phyloP scores from a whole-genome alignment of 1,284 basidiomycete genomes.

The Ceratobasidium papillatum region DNA sequence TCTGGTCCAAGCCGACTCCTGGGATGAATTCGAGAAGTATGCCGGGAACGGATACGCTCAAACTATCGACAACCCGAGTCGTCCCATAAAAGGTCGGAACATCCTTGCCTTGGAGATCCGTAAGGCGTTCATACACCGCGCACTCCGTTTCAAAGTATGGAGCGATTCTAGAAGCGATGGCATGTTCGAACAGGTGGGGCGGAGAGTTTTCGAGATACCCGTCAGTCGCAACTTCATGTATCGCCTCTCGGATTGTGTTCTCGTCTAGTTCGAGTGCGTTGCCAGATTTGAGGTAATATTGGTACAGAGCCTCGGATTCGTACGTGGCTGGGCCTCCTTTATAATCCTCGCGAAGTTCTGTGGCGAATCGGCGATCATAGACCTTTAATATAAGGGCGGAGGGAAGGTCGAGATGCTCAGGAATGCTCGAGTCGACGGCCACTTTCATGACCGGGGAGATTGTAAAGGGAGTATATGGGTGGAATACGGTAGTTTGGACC shows the following conservation, averaged over 20 bases:
- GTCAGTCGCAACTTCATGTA: not conserved
- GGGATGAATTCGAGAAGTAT: constrained; percentile 17
- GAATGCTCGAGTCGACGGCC: not conserved
- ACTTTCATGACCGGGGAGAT: constrained; percentile 16
- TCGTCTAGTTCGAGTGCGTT: not conserved
- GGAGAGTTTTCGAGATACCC: not conserved
- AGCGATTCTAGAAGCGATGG: not conserved
- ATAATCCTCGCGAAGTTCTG: not conserved
- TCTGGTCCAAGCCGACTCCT: not conserved
- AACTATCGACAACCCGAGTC: not conserved
- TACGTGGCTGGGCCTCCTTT: not conserved
- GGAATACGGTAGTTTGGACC: not conserved
- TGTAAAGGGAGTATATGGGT: not conserved
- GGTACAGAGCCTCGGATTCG: not conserved
- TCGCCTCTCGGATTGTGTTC: not conserved
- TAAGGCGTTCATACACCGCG: constrained; percentile 10
- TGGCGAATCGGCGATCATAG: constrained; percentile 9
- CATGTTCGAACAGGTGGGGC: not conserved
- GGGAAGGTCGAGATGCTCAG: not conserved
- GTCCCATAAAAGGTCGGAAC: not conserved
- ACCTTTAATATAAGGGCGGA: not conserved
- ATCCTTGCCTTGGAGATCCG: not conserved
- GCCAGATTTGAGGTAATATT: not conserved
- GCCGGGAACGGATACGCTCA: not conserved
- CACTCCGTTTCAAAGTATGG: not conserved